phyloP scores from a whole-genome alignment of 768 basidiomycete genomes.

The Cystobasidium ongulense region DNA sequence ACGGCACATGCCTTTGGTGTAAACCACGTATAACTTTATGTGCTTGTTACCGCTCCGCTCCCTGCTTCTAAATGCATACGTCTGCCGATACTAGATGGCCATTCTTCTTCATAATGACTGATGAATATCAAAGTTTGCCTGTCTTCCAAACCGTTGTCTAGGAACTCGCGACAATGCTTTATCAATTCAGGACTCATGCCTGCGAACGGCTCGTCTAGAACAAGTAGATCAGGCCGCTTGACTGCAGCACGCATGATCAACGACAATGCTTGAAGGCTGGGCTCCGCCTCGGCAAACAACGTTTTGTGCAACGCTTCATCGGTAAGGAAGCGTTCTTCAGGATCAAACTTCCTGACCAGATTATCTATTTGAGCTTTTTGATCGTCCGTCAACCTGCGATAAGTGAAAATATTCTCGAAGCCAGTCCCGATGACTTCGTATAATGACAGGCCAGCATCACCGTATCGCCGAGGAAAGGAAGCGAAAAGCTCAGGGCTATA shows the following conservation, averaged over 20 bases:
- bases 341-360: conserved; percentile 57
- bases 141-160: conserved; percentile 52
- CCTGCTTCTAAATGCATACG: conserved; percentile 26
- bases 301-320: conserved; percentile 47
- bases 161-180: conserved; percentile 55
- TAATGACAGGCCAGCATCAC: conserved; percentile 35
- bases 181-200: conserved; percentile 83
- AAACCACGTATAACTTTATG: too few species aligned
- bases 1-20: too few species aligned
- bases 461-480: conserved; percentile 59
- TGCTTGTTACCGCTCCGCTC: not conserved
- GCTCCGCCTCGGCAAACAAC: conserved; percentile 63
- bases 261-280: conserved; percentile 69
- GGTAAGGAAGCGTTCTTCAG: conserved; percentile 50
- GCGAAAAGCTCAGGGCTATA: conserved; percentile 83
- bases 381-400: conserved; percentile 48
- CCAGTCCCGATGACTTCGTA: conserved; percentile 78
- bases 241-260: conserved; percentile 81
- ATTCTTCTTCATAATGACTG: conserved; percentile 46
- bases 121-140: conserved; percentile 73
- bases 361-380: conserved; percentile 52
- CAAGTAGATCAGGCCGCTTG: conserved; percentile 60
- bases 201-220: conserved; percentile 86
- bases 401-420: conserved; percentile 74
- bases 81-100: conserved; percentile 16